phyloP scores from a whole-genome alignment of 495 filamentous ascomycete species.

The Podospora australis region DNA sequence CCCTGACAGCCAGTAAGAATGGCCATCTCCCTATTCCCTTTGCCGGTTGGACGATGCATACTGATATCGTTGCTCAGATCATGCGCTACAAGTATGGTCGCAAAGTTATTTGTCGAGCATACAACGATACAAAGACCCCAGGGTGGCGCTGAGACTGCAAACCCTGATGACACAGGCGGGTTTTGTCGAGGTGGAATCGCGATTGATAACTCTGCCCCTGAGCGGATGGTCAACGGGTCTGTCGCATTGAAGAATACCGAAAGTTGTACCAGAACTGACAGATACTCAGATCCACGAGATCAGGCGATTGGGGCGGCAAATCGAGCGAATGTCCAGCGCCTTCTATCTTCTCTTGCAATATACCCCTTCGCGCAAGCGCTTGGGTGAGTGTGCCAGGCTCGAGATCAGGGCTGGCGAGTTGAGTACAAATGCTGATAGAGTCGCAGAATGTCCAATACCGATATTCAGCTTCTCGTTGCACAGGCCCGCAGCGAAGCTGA shows the following conservation, averaged over 20 bases:
- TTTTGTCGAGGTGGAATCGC: slow-evolving; percentile 62
- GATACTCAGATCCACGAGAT: slow-evolving; percentile 50
- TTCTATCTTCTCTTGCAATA: slow-evolving; percentile 56
- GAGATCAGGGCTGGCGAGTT: slow-evolving; percentile 2
- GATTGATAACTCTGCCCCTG: slow-evolving; percentile 64
- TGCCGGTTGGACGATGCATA: slow-evolving; percentile 5
- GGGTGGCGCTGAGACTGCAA: slow-evolving; percentile 58
- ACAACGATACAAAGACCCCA: slow-evolving; percentile 62
- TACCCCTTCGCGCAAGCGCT: slow-evolving; percentile 52
- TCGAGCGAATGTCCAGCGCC: slow-evolving; percentile 51
- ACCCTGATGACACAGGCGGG: slow-evolving; percentile 60
- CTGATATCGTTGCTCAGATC: slow-evolving; percentile 31
- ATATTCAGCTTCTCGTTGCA: slow-evolving; percentile 58
- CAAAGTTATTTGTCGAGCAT: slow-evolving; percentile 59
- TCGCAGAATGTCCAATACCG: slow-evolving; percentile 54
- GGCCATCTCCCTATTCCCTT: background rate
- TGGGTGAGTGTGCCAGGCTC: slow-evolving; percentile 25
- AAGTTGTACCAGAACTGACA: slow-evolving; percentile 8
- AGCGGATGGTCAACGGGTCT: slow-evolving; percentile 70
- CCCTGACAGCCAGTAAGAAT: slow-evolving; percentile 53
- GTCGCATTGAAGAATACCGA: slow-evolving; percentile 17
- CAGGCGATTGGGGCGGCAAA: slow-evolving; percentile 58
- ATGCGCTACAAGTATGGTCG: slow-evolving; percentile 71
- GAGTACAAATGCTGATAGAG: slow-evolving; percentile 27
- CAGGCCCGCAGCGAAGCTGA: slow-evolving; percentile 62